These are phyloP conservation scores for Scheffersomyces lignicola DNA, from an alignment of 1,139 yeast genomes.

Conservation along the genomic window DNA sequence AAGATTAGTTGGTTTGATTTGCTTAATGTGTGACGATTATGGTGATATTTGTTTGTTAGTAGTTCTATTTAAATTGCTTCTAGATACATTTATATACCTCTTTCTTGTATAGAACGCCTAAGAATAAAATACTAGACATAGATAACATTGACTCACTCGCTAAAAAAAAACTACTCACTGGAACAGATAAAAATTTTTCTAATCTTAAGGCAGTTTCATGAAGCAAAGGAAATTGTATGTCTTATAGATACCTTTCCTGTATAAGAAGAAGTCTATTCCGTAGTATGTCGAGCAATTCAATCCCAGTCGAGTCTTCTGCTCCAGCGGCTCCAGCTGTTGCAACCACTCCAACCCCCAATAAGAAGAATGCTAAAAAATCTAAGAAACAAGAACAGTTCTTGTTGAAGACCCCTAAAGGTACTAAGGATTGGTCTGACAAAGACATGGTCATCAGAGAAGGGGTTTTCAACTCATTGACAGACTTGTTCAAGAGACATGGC, in stretches of 20 bases:
- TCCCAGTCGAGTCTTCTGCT: slow-evolving; percentile 11
- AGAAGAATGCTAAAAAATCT: slow-evolving; percentile 14
- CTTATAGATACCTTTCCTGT: slow-evolving; percentile 10
- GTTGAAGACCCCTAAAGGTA: slow-evolving; percentile 94
- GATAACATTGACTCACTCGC: not conserved
- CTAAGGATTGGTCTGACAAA: slow-evolving; percentile 97
- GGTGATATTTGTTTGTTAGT: too few species aligned
- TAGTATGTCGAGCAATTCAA: slow-evolving; percentile 25
- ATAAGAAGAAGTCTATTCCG: slow-evolving; percentile 12
- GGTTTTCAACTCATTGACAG: slow-evolving; percentile 69
- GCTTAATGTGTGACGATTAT: slow-evolving; percentile 1
- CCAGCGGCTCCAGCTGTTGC: slow-evolving; percentile 13
- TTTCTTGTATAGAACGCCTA: too few species aligned
- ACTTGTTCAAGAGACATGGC: slow-evolving; percentile 89
- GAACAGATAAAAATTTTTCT: not conserved
- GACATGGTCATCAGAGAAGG: slow-evolving; percentile 95
- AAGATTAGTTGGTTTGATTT: too few species aligned
- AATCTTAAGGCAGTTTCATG: not conserved
- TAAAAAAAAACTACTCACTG: not conserved
- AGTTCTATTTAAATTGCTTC: too few species aligned
- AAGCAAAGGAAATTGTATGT: slow-evolving; percentile 12
- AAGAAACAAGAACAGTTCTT: slow-evolving; percentile 51
- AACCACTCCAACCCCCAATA: slow-evolving; percentile 10
- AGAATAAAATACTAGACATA: not conserved
- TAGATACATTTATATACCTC: not conserved